phyloP scores from a whole-genome alignment of 495 filamentous ascomycete genomes.

The Aspergillus sclerotiicarbonarius region DNA sequence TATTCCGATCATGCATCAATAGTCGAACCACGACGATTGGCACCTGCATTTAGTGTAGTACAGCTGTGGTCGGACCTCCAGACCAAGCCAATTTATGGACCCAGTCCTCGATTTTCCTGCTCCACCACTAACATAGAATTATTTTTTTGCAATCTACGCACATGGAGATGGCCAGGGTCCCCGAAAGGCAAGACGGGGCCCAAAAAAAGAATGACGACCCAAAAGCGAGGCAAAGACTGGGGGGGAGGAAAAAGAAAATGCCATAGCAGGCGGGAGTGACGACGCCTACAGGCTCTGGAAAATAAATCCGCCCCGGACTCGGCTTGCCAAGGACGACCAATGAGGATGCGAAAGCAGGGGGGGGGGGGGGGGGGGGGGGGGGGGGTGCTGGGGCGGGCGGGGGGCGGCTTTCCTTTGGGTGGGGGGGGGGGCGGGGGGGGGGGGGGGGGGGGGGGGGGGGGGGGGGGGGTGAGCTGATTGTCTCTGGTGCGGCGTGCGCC shows the following conservation, averaged over 20 bases:
- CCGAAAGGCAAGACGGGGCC: too few relatives aligned
- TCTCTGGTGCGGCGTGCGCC: too few relatives aligned
- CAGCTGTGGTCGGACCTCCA: constrained; percentile 11
- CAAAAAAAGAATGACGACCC: neutral
- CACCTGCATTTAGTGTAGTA: constrained; percentile 5
- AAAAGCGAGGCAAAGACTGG: neutral
- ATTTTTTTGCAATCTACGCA: neutral
- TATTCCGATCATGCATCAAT: constrained; percentile 1
- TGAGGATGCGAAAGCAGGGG: neutral
- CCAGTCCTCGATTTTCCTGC: neutral
- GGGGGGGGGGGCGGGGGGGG: too few relatives aligned
- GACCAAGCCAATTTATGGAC: constrained; percentile 1
- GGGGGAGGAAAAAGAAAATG: neutral
- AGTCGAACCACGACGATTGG: constrained; percentile 1
- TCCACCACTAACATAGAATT: constrained; percentile 3
- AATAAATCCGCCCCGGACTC: neutral
- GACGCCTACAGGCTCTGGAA: neutral
- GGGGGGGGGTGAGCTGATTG: too few relatives aligned
- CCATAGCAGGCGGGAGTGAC: neutral
- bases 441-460: too few relatives aligned
- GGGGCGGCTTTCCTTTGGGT: too few relatives aligned
- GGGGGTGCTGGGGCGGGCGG: too few relatives aligned
- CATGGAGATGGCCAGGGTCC: neutral
- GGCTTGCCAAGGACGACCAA: neutral
- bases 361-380: too few relatives aligned